Conservation (phyloP, 345 rosid genomes). For the Salix udensis region DNA sequence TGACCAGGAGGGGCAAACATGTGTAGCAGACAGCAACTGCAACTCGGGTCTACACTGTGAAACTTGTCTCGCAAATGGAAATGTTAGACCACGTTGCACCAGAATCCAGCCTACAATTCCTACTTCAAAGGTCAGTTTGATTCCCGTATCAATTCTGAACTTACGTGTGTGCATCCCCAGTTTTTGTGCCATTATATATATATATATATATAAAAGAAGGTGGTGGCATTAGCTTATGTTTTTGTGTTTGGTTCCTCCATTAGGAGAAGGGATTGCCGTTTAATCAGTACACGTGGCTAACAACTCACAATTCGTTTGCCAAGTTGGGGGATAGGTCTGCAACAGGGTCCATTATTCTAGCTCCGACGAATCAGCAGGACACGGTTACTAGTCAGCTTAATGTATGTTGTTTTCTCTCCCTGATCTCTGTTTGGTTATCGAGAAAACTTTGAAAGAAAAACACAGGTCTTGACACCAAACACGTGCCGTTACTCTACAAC, state of each 20-base stretch:
- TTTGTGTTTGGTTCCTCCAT: neutral
- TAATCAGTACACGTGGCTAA: constrained; percentile 51
- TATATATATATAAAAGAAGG: too few species aligned
- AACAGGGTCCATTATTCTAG: constrained; percentile 14
- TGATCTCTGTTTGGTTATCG: neutral
- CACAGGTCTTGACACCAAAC: neutral
- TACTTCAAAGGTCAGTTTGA: constrained; percentile 16
- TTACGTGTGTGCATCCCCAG: too few species aligned
- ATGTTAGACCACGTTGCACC: constrained; percentile 23
- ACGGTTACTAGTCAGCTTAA: constrained; percentile 28
- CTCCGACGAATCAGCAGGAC: constrained; percentile 38
- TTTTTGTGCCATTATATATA: too few species aligned
- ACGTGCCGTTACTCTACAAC: neutral
- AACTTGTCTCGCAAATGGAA: constrained; percentile 25
- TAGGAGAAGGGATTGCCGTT: constrained; percentile 40
- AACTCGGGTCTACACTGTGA: constrained; percentile 26
- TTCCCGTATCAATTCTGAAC: neutral
- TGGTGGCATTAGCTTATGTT: neutral
- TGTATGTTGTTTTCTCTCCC: constrained; percentile 13
- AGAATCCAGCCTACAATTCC: constrained; percentile 26
- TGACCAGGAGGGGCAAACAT: constrained; percentile 22
- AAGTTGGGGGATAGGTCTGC: constrained; percentile 30
- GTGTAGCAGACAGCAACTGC: constrained; percentile 14
- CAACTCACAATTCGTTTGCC: constrained; percentile 61
- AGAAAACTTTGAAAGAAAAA: neutral